These are phyloP conservation scores for Wallacemonas sp. DNA, from an alignment of 208 protist genomes.

Conservation along the genomic window DNA sequence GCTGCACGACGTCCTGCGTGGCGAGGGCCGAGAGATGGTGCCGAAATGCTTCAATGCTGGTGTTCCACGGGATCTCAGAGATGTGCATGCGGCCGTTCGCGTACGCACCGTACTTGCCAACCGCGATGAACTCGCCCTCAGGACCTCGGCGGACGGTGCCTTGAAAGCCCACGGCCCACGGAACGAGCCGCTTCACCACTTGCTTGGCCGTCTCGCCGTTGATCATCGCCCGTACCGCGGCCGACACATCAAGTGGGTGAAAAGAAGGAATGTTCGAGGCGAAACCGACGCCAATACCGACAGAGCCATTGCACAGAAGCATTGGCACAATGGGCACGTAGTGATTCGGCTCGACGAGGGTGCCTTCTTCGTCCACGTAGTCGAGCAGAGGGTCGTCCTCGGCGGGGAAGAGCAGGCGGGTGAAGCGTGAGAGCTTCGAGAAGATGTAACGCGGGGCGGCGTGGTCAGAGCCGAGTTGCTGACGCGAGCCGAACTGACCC, in stretches of 20 bases:
- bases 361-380: conserved; percentile 98
- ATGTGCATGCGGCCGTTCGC: conserved; percentile 72
- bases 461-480: conserved; percentile 98
- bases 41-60: conserved; percentile 80
- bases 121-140: conserved; percentile 73
- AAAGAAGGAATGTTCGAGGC: conserved; percentile 90
- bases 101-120: conserved; percentile 66
- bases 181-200: conserved; percentile 79
- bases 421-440: conserved; percentile 95
- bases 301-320: conserved; percentile 98
- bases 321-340: conserved; percentile 99
- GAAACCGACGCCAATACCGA: conserved; percentile 99
- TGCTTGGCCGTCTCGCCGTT: conserved; percentile 78
- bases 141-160: conserved; percentile 78
- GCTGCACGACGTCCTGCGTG: conserved; percentile 73
- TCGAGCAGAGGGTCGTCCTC: conserved; percentile 98
- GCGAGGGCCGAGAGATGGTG: conserved; percentile 70
- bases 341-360: conserved; percentile 97
- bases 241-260: conserved; percentile 97
- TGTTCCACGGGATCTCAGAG: conserved; percentile 73
- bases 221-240: conserved; percentile 88
- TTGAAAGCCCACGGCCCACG: conserved; percentile 97
- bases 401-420: conserved; percentile 95
- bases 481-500: conserved; percentile 99
- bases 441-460: conserved; percentile 96